phyloP scores from a whole-genome alignment of 2,329 filamentous ascomycete genomes.

The Fusarium sp. region DNA sequence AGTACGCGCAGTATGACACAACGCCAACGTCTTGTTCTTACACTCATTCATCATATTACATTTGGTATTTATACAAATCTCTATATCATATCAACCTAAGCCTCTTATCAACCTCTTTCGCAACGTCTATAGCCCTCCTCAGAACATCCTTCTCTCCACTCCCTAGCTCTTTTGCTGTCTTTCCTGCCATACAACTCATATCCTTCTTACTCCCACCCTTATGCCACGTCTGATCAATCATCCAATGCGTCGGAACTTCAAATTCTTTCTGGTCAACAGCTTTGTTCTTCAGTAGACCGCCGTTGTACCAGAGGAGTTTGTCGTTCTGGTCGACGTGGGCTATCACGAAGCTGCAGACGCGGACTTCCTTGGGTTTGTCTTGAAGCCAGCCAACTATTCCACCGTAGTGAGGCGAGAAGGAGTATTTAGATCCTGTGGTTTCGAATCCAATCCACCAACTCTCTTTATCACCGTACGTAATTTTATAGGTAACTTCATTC shows the following conservation, averaged over 20 bases:
- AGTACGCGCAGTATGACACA: no score
- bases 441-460: constrained; percentile 60
- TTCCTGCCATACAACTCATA: constrained; percentile 54
- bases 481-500: constrained; percentile 54
- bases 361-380: background rate
- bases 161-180: constrained; percentile 8
- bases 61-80: no score
- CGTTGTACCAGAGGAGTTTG: constrained; percentile 57
- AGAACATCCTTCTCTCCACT: constrained; percentile 15
- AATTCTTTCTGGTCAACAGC: constrained; percentile 47
- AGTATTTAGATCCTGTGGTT: constrained; percentile 52
- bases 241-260: constrained; percentile 53
- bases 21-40: no score
- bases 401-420: constrained; percentile 56
- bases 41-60: no score
- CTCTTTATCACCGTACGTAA: constrained; percentile 60
- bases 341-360: constrained; percentile 56
- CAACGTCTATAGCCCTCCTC: constrained; percentile 12
- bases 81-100: constrained; percentile 15
- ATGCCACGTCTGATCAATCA: constrained; percentile 54
- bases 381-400: constrained; percentile 53
- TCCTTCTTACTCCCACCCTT: constrained; percentile 49
- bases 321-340: constrained; percentile 55
- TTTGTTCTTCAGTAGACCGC: constrained; percentile 56
- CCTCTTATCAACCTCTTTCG: constrained; percentile 22